These are phyloP conservation scores for Tuber microsphaerosporum DNA, from an alignment of 495 filamentous ascomycete species.

Conservation along the genomic window DNA sequence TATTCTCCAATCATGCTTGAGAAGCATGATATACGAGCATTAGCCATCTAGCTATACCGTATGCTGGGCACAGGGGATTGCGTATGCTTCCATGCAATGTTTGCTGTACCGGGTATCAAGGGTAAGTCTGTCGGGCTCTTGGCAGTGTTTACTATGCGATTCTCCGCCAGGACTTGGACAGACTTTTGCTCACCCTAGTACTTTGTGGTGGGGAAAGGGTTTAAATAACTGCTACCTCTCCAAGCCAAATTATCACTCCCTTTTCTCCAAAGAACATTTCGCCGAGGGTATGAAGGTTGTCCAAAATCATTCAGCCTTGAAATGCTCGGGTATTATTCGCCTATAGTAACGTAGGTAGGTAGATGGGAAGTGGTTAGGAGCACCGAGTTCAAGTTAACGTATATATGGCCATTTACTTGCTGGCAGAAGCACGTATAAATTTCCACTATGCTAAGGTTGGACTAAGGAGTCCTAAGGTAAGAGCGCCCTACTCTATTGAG, in stretches of 20 bases:
- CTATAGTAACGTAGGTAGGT: not conserved
- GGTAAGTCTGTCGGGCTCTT: too few relatives aligned
- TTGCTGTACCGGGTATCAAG: too few relatives aligned
- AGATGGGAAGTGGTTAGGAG: not conserved
- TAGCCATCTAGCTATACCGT: not conserved
- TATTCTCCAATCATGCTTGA: not conserved
- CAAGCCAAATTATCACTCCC: not conserved
- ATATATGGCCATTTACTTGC: not conserved
- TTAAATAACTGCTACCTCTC: not conserved
- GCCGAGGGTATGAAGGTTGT: not conserved
- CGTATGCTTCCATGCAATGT: not conserved
- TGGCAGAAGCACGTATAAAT: not conserved
- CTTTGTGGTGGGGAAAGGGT: not conserved
- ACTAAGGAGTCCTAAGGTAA: not conserved
- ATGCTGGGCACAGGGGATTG: not conserved
- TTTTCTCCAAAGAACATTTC: not conserved
- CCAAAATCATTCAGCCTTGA: not conserved
- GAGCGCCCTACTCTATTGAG: not conserved
- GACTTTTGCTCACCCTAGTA: too few relatives aligned
- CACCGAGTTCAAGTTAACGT: not conserved
- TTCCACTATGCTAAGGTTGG: not conserved
- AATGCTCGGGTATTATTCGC: not conserved
- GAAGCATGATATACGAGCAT: not conserved
- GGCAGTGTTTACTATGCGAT: too few relatives aligned
- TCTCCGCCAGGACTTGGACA: too few relatives aligned